Base-by-base conservation (phyloP, 768 basidiomycete species). In the Pulveroboletus sp. region DNA sequence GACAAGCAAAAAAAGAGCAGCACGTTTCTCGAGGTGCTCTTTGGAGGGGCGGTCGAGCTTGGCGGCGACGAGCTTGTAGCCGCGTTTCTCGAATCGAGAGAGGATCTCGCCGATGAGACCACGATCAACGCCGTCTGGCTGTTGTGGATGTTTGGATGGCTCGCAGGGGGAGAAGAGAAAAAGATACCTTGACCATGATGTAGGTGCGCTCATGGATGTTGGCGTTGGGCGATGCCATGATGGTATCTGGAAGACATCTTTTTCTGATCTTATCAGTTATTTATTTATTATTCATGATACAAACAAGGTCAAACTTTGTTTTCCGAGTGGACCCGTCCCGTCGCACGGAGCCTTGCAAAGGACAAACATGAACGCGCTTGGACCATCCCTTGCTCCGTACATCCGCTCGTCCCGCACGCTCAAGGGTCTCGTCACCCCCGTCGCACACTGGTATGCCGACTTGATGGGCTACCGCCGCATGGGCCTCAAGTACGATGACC, bases 41-140 rank as follows among this genome's bases (percentile, higher is more conserved):
- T 78, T 72, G 57, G 85, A 78, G 36, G 97, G 78, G 39, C 85
- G 82, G 53, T 84, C 84, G 67, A 97, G 78, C 78, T 99, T 97
- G 67, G 97, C 77, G 51, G 95, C 95, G 66, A 87, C 77, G 69
- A 98, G 87, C 80, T 97, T 97, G 85, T 84, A 99, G 59, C 97
- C 97, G 59, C 95, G 92, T 77, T 88, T 84, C 82, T 99, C 97
- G 73, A 99, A 98, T 62, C 95, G 83, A 66, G 79, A 63, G 73
- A 95, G 90, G 83, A 98, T 97, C 76, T 92, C 86, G 68, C 92
- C 95, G 69, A 94, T 78, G 73, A 97, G 88, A 59, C 79, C 85
- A 63, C 97, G 90, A 75, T 97, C 93, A 76, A 99, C 97, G 71
- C 95, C 97, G 75, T 99, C 97, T 63, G 97, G 97, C 94, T 97